Base-by-base conservation (phyloP, 2,329 filamentous ascomycete species). In the Stemphylium lycopersici region DNA sequence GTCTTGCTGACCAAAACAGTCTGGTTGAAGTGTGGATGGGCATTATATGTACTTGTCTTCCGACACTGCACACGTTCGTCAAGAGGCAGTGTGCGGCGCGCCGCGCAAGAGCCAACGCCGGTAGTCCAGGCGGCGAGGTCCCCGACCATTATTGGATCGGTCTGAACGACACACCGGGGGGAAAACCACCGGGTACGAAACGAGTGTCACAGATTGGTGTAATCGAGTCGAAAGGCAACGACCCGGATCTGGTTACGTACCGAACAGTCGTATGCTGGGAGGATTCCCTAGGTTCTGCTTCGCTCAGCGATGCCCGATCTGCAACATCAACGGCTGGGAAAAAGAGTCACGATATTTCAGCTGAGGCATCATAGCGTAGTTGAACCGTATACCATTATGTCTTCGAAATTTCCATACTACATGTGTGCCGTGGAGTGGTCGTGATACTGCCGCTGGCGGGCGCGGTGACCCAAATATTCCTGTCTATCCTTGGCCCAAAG, bases 11-110 rank as follows among this genome's bases (percentile, higher is more conserved):
- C 16, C 1, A 29, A 11, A 3, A 3, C 10, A 63, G 61, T 13
- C 41, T 61, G 3, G n/a, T 53, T 10, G 61, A 63, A 24, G 55
- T 59, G 54, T 63, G 61, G 61, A 49, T 61, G 4, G 56, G 61
- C 10, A 55, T 63, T n/a, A 51, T 63, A 3, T 63, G 56, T 18
- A 47, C 61, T 15, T 63, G 61, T 16, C 24, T 63, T 3, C 61
- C 56, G 10, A 48, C 57, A 8, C 15, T 56, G 11, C 50, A 63
- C 50, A 57, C 48, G 3, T 62, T 58, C 16, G 15, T 56, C 47
- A 42, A 36, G 20, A 36, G 6, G 20, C n/a, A 12, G 15, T 29
- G 36, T 18, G 13, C 42, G 22, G 42, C 42, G 6, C 31, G 31
- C 15, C 34, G 29, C 31, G 31, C 18, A 18, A 22, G 34, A 26